phyloP scores from a whole-genome alignment of 148 eudicot genomes.

The Fagopyrum tataricum region DNA sequence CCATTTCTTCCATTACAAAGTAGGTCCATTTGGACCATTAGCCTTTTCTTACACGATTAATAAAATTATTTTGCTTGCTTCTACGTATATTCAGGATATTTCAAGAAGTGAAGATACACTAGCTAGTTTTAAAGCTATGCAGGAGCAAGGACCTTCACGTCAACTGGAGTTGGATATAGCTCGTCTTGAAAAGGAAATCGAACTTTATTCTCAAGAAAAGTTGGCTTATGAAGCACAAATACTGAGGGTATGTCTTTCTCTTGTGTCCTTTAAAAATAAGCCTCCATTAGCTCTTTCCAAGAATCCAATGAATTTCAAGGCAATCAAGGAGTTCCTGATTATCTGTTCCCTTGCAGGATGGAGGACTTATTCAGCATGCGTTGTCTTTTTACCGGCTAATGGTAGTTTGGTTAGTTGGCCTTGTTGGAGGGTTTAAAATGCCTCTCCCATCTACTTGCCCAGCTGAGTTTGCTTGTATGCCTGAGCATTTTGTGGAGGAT shows the following conservation, averaged over 20 bases:
- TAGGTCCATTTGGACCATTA: not conserved
- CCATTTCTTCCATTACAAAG: not conserved
- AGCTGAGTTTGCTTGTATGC: conserved; percentile 89
- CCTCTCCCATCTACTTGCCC: conserved; percentile 81
- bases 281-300: not conserved
- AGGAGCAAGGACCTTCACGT: conserved; percentile 67
- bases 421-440: conserved; percentile 88
- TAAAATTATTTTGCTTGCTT: conserved; percentile 12
- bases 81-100: conserved; percentile 54
- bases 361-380: conserved; percentile 71
- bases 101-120: conserved; percentile 81
- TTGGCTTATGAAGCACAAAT: conserved; percentile 96
- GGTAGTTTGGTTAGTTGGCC: conserved; percentile 85
- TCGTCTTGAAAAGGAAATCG: conserved; percentile 79
- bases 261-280: not conserved
- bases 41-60: not conserved
- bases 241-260: conserved; percentile 48
- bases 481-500: conserved; percentile 97
- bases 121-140: conserved; percentile 64
- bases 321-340: not conserved
- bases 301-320: not conserved
- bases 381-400: conserved; percentile 76
- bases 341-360: conserved; percentile 42
- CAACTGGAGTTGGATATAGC: conserved; percentile 72
- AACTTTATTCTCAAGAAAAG: conserved; percentile 64